Base-by-base conservation (phyloP, 306 rosid species). In the Lathyrus aphaca region DNA sequence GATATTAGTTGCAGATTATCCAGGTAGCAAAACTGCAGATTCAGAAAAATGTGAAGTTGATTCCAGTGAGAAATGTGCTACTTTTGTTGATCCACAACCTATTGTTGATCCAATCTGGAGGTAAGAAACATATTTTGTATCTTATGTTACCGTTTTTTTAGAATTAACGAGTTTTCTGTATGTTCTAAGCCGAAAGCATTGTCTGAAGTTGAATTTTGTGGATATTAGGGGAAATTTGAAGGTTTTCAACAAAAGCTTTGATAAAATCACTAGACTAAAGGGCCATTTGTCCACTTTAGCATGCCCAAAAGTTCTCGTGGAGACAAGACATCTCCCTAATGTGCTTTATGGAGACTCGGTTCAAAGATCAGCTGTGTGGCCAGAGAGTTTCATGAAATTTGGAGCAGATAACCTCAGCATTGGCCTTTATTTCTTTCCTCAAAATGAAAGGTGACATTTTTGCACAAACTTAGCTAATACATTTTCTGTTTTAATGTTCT, bases 401-500 rank as follows among this genome's bases (percentile, higher is more conserved):
- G 86, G 93, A 11, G 88, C 89, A 44, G 68, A 72, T 42, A 71
- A 66, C 25, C 69, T 71, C 18, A 82, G 80, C 77, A 77, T 89
- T 59, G 96, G 84, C 69, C 89, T 89, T 19, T 92, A 72, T 67
- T 82, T 89, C 79, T 92, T 92, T 77, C 86, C 98, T 4, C 84
- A 70, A 15, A 74, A 27, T 55, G 71, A 77, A 77, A 82, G 92
- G 95, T 92, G 72, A 78, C 53, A 51, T 37, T 29, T 8, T 73
- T 48, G 10, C 25, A 46, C 46, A 40, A 74, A 75, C 5, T 50
- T 60, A 35, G 9, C 3, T 7, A 8, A 35, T 8, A 35, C 39
- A 35, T 35, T 35, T 35, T 35, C 38, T 32, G 38, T 32, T 32
- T 30, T 32, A 32, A 32, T 35, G 10, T 8, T 7, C 10, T 7